Evolutionary conservation across 2,329 filamentous ascomycete genomes (phyloP).

Genomic region (Xylariaceae sp.): DNA sequence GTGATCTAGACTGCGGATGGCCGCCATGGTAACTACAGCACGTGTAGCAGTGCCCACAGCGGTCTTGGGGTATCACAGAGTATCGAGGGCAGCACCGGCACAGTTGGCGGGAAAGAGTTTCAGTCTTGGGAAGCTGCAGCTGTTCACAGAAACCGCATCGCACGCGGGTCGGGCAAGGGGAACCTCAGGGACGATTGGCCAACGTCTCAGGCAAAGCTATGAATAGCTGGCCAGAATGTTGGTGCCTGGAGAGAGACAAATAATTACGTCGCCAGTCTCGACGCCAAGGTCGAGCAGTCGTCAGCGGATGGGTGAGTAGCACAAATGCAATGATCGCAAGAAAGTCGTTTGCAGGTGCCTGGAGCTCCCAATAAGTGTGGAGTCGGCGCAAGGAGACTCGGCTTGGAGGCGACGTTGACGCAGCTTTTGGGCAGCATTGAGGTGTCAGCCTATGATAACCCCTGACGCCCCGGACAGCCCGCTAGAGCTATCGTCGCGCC

Average conservation of each 20-base stretch:
- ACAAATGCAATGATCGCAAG: too few species aligned
- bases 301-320: too few species aligned
- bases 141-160: slow-evolving; percentile 15
- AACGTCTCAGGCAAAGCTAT: slow-evolving; percentile 2
- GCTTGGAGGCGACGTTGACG: slow-evolving; percentile 3
- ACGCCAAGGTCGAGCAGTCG: neutral
- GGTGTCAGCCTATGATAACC: too few species aligned
- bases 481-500: neutral
- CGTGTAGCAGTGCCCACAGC: slow-evolving; percentile 2
- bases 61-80: slow-evolving; percentile 1
- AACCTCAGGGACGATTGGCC: neutral
- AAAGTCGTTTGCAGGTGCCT: too few species aligned
- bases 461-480: too few species aligned
- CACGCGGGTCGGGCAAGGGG: slow-evolving; percentile 8
- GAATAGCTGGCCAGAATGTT: neutral
- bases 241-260: too few species aligned
- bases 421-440: too few species aligned
- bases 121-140: slow-evolving; percentile 7
- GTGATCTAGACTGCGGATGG: slow-evolving; percentile 26
- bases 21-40: slow-evolving; percentile 26
- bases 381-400: slow-evolving; percentile 10
- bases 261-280: neutral
- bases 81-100: slow-evolving; percentile 7
- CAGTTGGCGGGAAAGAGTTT: slow-evolving; percentile 12
- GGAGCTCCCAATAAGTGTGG: too few species aligned